These are phyloP conservation scores for Murraya paniculata DNA, from an alignment of 345 rosid genomes.

Conservation along the genomic window DNA sequence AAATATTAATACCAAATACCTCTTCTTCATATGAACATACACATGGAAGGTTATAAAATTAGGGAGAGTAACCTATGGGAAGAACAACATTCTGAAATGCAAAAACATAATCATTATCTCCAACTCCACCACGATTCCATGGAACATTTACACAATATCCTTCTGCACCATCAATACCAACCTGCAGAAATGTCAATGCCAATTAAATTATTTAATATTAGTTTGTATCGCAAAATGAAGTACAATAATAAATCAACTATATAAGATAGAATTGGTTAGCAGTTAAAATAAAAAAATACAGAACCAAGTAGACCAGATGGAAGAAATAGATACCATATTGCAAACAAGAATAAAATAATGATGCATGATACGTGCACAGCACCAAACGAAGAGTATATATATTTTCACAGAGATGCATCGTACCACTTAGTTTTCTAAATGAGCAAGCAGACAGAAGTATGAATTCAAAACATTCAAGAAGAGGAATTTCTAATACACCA, in stretches of 20 bases:
- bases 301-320: constrained; percentile 4
- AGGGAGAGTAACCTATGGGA: constrained; percentile 69
- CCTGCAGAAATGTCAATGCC: constrained; percentile 38
- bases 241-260: background rate
- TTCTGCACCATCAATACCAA: constrained; percentile 85
- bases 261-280: background rate
- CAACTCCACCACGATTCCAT: constrained; percentile 96
- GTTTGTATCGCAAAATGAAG: constrained; percentile 3
- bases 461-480: background rate
- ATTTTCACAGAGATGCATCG: background rate
- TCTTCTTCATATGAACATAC: background rate
- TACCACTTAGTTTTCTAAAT: background rate
- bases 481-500: background rate
- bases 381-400: background rate
- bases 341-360: background rate
- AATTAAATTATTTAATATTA: constrained; percentile 15
- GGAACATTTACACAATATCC: constrained; percentile 94
- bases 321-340: background rate
- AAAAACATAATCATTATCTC: constrained; percentile 89
- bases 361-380: background rate
- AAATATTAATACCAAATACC: constrained; percentile 9
- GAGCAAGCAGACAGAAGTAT: background rate
- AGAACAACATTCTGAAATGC: constrained; percentile 88
- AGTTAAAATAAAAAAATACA: background rate
- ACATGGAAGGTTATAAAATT: background rate